A percentile compares a stretch with the other conserved stretches of the same genome.
These are phyloP conservation scores for Combretum micranthum DNA, from an alignment of 345 rosid genomes.

Conservation along the genomic window DNA sequence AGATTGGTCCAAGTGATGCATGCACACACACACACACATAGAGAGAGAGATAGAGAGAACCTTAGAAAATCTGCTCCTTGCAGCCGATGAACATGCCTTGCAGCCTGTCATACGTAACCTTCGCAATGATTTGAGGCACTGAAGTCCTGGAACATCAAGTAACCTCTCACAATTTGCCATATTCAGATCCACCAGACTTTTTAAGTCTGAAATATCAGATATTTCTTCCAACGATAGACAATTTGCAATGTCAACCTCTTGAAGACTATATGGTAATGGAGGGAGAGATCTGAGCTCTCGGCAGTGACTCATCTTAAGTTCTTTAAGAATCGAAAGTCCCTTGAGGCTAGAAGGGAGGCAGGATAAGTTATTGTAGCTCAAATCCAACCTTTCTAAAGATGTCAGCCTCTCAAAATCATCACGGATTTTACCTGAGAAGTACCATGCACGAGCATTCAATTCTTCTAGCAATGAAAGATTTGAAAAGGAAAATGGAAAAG, in stretches of 20 bases:
- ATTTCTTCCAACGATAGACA: conserved; percentile 29
- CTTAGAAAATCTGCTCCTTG: conserved; percentile 38
- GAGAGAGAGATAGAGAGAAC: conserved; percentile 14
- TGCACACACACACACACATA: neutral
- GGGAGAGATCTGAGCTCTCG: conserved; percentile 41
- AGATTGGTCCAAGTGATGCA: too few species aligned
- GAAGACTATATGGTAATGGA: conserved; percentile 41
- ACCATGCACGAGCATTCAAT: conserved; percentile 40
- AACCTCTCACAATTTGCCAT: conserved; percentile 39
- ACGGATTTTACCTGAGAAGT: conserved; percentile 34
- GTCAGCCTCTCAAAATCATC: conserved; percentile 47
- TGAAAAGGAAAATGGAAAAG: conserved; percentile 27
- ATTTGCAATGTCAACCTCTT: conserved; percentile 19
- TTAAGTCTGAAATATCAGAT: conserved; percentile 30
- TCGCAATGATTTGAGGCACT: conserved; percentile 29
- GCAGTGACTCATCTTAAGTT: conserved; percentile 28
- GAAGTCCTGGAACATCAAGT: conserved; percentile 39
- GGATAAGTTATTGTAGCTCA: conserved; percentile 34
- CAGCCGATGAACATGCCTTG: conserved; percentile 22
- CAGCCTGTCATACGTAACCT: conserved; percentile 34
- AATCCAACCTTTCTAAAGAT: conserved; percentile 22
- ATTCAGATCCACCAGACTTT: conserved; percentile 18
- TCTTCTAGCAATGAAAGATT: conserved; percentile 27
- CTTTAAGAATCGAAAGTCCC: conserved; percentile 33
- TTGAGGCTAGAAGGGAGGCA: conserved; percentile 42